Percentiles rank a stretch among this genome's conserved stretches.
phyloP scores from a whole-genome alignment of 306 rosid species.

The Cyclanthera cordifolia region DNA sequence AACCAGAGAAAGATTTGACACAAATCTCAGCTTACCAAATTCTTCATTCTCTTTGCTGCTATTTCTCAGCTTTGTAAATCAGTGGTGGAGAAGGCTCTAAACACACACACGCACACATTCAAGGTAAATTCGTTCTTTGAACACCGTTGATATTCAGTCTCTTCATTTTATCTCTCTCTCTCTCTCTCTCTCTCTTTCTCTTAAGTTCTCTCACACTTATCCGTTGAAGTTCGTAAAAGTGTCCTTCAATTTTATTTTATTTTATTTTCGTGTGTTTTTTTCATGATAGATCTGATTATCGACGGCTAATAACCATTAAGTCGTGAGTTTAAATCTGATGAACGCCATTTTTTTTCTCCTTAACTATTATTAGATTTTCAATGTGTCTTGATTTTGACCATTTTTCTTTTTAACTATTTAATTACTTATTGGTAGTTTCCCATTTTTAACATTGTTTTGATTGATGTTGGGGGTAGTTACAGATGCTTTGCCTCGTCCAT shows the following conservation, averaged over 20 bases:
- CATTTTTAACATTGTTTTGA: not conserved
- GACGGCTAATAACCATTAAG: not conserved
- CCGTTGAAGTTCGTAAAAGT: not conserved
- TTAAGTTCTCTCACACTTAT: not conserved
- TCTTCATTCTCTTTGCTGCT: not conserved
- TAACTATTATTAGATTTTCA: constrained; percentile 8
- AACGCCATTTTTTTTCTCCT: not conserved
- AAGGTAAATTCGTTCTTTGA: not conserved
- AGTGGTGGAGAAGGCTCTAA: not conserved
- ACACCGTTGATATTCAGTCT: not conserved
- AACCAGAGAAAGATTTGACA: constrained; percentile 6
- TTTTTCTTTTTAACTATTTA: not conserved
- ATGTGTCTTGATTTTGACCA: not conserved
- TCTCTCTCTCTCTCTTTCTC: not conserved
- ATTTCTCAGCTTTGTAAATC: not conserved
- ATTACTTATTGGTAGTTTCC: not conserved
- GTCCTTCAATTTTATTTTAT: not conserved
- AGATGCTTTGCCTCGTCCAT: not conserved
- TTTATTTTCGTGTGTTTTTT: not conserved
- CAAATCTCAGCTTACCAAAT: not conserved
- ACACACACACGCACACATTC: not conserved
- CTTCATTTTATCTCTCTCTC: not conserved
- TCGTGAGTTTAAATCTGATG: too few relatives aligned
- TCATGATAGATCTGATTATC: constrained; percentile 1
- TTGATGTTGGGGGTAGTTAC: not conserved